These are phyloP conservation scores for Suhomyces sp. DNA, from an alignment of 805 yeast species.

Conservation along the genomic window DNA sequence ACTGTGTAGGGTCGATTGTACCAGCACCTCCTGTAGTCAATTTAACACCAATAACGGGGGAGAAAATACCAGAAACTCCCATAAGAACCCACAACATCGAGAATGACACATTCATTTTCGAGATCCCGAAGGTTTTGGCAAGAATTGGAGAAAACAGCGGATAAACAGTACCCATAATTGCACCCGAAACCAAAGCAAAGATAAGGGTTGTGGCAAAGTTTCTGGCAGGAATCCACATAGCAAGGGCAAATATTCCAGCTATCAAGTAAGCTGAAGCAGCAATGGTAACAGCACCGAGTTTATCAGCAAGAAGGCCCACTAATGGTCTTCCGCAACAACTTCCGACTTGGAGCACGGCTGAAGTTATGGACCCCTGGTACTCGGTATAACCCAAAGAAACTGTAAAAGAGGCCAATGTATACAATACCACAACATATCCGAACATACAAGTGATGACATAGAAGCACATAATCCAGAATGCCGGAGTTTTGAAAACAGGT, in stretches of 20 bases:
- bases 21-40: constrained; percentile 17
- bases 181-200: constrained; percentile 17
- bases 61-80: constrained; percentile 21
- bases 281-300: constrained; percentile 15
- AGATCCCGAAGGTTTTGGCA: constrained; percentile 19
- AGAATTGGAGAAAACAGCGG: constrained; percentile 20
- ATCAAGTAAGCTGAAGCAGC: constrained; percentile 17
- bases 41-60: constrained; percentile 24
- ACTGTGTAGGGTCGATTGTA: constrained; percentile 13
- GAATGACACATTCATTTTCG: constrained; percentile 19
- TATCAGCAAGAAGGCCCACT: constrained; percentile 19
- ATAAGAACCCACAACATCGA: constrained; percentile 21
- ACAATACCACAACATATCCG: constrained; percentile 25
- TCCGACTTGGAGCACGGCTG: constrained; percentile 27
- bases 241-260: constrained; percentile 18
- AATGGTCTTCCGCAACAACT: constrained; percentile 21
- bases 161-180: constrained; percentile 22
- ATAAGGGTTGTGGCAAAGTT: constrained; percentile 19
- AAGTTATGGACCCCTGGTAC: constrained; percentile 23
- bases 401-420: constrained; percentile 23
- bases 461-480: constrained; percentile 16
- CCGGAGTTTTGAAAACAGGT: constrained; percentile 12
- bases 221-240: constrained; percentile 25
- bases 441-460: constrained; percentile 22
- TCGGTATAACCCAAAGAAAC: constrained; percentile 22